A percentile compares a stretch with the other conserved stretches of the same genome.
Evolutionary conservation across 225 moss, liverwort and hornwort genomes (phyloP).

Genomic region (Asterella californica): DNA sequence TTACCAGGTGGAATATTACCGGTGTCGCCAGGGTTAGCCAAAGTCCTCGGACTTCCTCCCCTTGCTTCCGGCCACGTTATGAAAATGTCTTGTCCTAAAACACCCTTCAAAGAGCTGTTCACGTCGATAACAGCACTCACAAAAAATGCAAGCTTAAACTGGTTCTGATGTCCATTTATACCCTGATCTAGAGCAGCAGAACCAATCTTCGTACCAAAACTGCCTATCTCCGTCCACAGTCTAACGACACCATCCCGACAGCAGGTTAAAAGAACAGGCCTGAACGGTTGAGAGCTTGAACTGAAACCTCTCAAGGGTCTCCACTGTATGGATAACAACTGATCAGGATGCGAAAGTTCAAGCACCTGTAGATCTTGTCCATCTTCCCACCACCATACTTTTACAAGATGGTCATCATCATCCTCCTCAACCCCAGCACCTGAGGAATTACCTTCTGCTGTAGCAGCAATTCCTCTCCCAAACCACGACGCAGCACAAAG

Average conservation of each 20-base stretch:
- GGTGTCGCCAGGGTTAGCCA: constrained; percentile 30
- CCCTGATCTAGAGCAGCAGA: constrained; percentile 6
- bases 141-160: constrained; percentile 67
- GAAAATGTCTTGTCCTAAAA: constrained; percentile 67
- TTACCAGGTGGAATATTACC: constrained; percentile 29
- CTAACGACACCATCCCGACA: constrained; percentile 82
- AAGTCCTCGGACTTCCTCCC: constrained; percentile 31
- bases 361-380: constrained; percentile 63
- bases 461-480: constrained; percentile 67
- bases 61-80: constrained; percentile 73
- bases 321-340: constrained; percentile 79
- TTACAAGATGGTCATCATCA: constrained; percentile 34
- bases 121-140: constrained; percentile 88
- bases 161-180: constrained; percentile 34
- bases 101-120: constrained; percentile 65
- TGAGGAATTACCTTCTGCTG: constrained; percentile 46
- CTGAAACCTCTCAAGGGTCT: constrained; percentile 72
- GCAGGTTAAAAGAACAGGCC: constrained; percentile 79
- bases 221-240: constrained; percentile 88
- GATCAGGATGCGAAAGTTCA: constrained; percentile 70
- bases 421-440: constrained; percentile 22
- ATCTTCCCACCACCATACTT: constrained; percentile 90
- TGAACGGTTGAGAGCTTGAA: constrained; percentile 56
- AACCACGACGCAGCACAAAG: constrained; percentile 81
- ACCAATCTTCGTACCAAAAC: constrained; percentile 22